Percentiles rank a stretch among this genome's conserved stretches.
phyloP scores from a whole-genome alignment of 768 basidiomycete species.

The Suillus paluster region DNA sequence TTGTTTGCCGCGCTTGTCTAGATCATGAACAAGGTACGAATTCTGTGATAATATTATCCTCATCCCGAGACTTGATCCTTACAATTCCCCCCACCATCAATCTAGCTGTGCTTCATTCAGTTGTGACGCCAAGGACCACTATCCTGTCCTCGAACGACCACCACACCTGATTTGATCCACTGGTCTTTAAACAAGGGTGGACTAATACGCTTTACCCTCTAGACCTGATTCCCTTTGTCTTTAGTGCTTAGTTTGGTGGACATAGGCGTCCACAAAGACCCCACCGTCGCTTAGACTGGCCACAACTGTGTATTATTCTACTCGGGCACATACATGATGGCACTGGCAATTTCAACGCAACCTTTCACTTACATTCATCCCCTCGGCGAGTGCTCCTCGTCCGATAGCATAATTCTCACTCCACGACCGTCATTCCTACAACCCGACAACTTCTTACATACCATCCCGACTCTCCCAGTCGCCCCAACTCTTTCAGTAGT shows the following conservation, averaged over 20 bases:
- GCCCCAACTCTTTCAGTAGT: conserved; percentile 25
- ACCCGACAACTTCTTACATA: conserved; percentile 8
- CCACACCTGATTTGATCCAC: conserved; percentile 10
- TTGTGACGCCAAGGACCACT: neutral
- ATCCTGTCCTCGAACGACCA: conserved; percentile 10
- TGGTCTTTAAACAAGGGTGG: conserved; percentile 7
- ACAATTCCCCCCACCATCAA: neutral
- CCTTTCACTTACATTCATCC: conserved; percentile 15
- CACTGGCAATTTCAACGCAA: conserved; percentile 6
- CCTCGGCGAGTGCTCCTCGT: conserved; percentile 19
- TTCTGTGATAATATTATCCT: conserved; percentile 21
- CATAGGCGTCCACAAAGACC: conserved; percentile 28
- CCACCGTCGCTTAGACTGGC: conserved; percentile 27
- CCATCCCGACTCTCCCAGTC: conserved; percentile 13
- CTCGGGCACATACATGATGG: conserved; percentile 22
- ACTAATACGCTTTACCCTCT: neutral
- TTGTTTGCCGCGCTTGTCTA: conserved; percentile 18
- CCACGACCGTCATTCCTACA: conserved; percentile 26
- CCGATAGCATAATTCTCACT: conserved; percentile 18
- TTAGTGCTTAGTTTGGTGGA: neutral
- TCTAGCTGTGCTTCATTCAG: neutral
- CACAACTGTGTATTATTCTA: conserved; percentile 17
- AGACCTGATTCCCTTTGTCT: conserved; percentile 25
- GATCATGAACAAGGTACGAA: conserved; percentile 14
- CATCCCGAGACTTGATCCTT: neutral